Conservation (phyloP, 2,329 filamentous ascomycete genomes). For the Xylariaceae sp. region DNA sequence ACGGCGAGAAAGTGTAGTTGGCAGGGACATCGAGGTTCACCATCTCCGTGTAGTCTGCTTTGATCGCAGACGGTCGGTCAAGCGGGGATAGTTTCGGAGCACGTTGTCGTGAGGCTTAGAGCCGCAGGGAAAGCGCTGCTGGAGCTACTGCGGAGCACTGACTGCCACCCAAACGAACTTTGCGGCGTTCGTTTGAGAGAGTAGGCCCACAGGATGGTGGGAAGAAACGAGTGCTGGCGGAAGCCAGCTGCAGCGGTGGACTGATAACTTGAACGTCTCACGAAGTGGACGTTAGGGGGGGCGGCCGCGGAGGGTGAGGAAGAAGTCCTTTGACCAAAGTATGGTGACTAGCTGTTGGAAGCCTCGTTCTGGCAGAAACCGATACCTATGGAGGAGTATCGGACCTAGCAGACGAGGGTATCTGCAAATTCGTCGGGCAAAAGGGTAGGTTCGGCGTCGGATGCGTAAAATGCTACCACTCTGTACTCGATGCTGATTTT, state of each 20-base stretch:
- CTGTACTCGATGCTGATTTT: neutral
- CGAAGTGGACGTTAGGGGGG: constrained; percentile 82
- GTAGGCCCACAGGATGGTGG: constrained; percentile 85
- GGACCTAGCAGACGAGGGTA: constrained; percentile 73
- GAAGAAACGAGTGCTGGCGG: constrained; percentile 67
- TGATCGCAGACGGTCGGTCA: constrained; percentile 16
- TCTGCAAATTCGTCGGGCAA: constrained; percentile 39
- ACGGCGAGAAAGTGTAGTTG: constrained; percentile 77
- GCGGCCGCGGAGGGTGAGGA: constrained; percentile 74
- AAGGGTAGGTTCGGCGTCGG: constrained; percentile 9
- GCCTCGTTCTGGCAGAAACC: constrained; percentile 68
- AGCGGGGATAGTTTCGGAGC: constrained; percentile 3
- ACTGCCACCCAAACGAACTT: constrained; percentile 96
- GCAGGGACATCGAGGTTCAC: constrained; percentile 74
- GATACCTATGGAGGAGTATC: constrained; percentile 80
- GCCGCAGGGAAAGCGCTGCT: constrained; percentile 20
- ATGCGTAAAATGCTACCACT: no score
- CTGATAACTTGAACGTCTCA: constrained; percentile 53
- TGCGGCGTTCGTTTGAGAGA: constrained; percentile 92
- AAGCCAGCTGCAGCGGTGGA: constrained; percentile 68
- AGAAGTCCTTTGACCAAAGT: constrained; percentile 77
- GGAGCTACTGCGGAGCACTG: constrained; percentile 80
- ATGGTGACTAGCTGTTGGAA: constrained; percentile 66
- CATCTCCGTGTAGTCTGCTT: constrained; percentile 57
- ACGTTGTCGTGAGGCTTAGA: constrained; percentile 16